Percentiles rank a stretch among this genome's conserved stretches.
Evolutionary conservation across 169 alveolate genomes (phyloP).

Genomic region (Plasmodium reichenowi): DNA sequence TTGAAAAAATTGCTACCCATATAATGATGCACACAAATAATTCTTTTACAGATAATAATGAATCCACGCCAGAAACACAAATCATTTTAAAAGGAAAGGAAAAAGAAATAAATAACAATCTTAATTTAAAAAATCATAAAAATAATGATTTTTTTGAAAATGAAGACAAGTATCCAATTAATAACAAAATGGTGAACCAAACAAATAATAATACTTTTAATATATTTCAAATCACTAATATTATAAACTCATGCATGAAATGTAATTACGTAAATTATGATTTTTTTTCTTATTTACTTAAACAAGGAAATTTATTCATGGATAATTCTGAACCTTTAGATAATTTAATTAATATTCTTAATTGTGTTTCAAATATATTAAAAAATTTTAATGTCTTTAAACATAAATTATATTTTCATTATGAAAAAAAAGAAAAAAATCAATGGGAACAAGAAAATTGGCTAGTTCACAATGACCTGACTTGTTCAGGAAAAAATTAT

Average conservation of each 20-base stretch:
- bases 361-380: slow-evolving; percentile 16
- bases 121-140: not conserved
- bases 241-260: slow-evolving; percentile 33
- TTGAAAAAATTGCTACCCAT: slow-evolving; percentile 29
- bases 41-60: no score
- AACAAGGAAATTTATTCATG: not conserved
- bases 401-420: slow-evolving; percentile 8
- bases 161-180: not conserved
- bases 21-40: slow-evolving; percentile 5
- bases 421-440: not conserved
- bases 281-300: slow-evolving; percentile 23
- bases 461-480: no score
- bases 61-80: not conserved
- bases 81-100: not conserved
- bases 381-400: not conserved
- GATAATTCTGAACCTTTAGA: slow-evolving; percentile 26
- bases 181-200: not conserved
- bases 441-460: not conserved
- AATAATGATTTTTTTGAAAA: not conserved
- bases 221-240: slow-evolving; percentile 52
- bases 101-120: not conserved
- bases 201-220: slow-evolving; percentile 19
- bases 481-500: not conserved
- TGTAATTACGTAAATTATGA: slow-evolving; percentile 40
- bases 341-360: slow-evolving; percentile 18